A percentile compares a stretch with the other conserved stretches of the same genome.
These are phyloP conservation scores for Bipolaris victoriae DNA, from an alignment of 2,329 filamentous ascomycete species.

Conservation along the genomic window DNA sequence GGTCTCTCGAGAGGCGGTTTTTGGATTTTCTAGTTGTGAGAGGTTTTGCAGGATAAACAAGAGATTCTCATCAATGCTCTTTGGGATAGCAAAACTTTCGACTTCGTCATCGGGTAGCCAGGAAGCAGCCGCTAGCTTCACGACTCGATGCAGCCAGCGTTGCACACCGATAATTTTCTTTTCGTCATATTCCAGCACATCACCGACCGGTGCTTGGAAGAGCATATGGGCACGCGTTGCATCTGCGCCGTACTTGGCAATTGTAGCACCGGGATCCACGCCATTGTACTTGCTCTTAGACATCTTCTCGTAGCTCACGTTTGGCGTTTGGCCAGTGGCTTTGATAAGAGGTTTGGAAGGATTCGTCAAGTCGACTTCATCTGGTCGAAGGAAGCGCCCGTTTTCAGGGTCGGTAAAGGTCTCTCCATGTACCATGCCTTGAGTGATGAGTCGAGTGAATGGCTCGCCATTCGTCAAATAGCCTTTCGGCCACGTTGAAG, in stretches of 20 bases:
- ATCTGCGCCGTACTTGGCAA: conserved; percentile 79
- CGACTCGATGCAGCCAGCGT: conserved; percentile 75
- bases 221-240: conserved; percentile 85
- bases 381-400: conserved; percentile 76
- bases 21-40: conserved; percentile 8
- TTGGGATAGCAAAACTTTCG: conserved; percentile 25
- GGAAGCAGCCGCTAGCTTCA: conserved; percentile 56
- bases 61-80: conserved; percentile 37
- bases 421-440: conserved; percentile 92
- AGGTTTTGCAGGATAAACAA: conserved; percentile 24
- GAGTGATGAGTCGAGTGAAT: conserved; percentile 80
- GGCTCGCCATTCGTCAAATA: conserved; percentile 66
- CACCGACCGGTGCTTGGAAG: conserved; percentile 83
- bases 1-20: neutral
- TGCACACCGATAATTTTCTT: conserved; percentile 80
- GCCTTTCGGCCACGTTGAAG: conserved; percentile 52
- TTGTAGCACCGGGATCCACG: conserved; percentile 77
- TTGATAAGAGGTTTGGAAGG: conserved; percentile 65
- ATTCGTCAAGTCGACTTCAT: conserved; percentile 71
- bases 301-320: conserved; percentile 85
- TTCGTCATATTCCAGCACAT: conserved; percentile 88
- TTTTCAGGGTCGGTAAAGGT: conserved; percentile 77
- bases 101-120: conserved; percentile 33
- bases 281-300: conserved; percentile 94
- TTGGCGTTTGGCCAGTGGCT: conserved; percentile 64